Evolutionary conservation across 2,329 filamentous ascomycete species (phyloP), one percentile per base, ranked within the genome.

Genomic region (Diaporthe caulivora): DNA sequence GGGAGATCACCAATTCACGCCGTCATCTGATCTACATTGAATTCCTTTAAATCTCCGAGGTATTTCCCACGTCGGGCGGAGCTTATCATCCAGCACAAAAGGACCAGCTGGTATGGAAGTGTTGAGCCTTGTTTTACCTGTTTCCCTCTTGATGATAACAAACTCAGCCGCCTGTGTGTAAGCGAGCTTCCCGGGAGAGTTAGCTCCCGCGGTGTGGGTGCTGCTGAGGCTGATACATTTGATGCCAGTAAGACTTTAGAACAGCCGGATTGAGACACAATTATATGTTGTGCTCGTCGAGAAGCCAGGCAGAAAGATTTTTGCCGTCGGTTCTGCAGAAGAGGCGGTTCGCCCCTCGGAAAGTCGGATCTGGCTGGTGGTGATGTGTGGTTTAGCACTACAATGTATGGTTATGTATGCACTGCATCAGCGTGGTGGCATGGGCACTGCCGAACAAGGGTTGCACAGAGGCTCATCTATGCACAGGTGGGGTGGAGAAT

Each of bases 361-460:
- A 47, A 26, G 3, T 31, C 40, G 40, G 60, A 34, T 2, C 42
- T 49, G 44, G 44, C 15, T 62, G 37, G 37, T 42, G n/a, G n/a
- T 42, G 58, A 40, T 10, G 26, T 29, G 57, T 24, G 7, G 51
- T 53, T 24, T 29, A 17, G 8, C 44, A n/a, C 8, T 34, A 62
- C 58, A 47, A 62, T 44, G 13, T 64, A 40, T 40, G 37, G n/a
- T n/a, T 10, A 34, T 9, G 5, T 51, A 53, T 53, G 44, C 55
- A 42, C 26, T 18, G 69, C 55, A 71, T 40, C 53, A 70, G 68
- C 26, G 54, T 34, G 54, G 54, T 31, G 54, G 54, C 17, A 37
- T 49, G 44, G 7, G 69, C 69, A 71, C 55, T 71, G 69, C 69
- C 69, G 69, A 6, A 40, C 42, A 42, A 7, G 55, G 69, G 55